Percentiles rank a stretch among this genome's conserved stretches.
phyloP scores from a whole-genome alignment of 148 eudicot genomes.

The Vaccinium darrowii region DNA sequence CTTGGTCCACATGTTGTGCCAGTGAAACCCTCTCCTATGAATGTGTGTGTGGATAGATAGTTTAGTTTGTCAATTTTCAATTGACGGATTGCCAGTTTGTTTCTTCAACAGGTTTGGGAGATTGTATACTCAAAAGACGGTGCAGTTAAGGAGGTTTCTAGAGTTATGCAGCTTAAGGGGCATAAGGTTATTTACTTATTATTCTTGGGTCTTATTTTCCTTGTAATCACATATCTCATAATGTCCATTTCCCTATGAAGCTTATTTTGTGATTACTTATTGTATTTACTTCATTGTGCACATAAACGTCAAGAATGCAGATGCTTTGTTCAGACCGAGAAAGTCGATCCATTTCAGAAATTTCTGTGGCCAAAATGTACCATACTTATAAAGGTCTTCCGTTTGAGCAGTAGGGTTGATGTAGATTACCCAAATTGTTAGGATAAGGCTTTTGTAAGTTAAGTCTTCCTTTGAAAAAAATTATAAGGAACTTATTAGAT shows the following conservation, averaged over 20 bases:
- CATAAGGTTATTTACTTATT: slow-evolving; percentile 65
- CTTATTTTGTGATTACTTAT: not conserved
- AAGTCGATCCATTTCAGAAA: not conserved
- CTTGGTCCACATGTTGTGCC: too few relatives aligned
- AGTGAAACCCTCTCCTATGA: too few relatives aligned
- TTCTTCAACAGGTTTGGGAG: slow-evolving; percentile 77
- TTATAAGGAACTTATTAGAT: slow-evolving; percentile 9
- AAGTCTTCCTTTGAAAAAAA: not conserved
- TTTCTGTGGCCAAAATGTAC: not conserved
- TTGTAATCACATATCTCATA: not conserved
- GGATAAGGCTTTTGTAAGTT: not conserved
- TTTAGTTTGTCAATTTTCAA: slow-evolving; percentile 4
- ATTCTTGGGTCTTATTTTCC: not conserved
- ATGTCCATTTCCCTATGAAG: not conserved
- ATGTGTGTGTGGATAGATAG: not conserved
- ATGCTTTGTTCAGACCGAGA: not conserved
- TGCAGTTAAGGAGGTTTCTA: slow-evolving; percentile 81
- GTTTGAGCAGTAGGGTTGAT: not conserved
- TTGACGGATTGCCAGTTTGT: slow-evolving; percentile 17
- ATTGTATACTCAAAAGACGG: slow-evolving; percentile 84
- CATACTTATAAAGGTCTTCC: too few relatives aligned
- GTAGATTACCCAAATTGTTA: not conserved
- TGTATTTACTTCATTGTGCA: not conserved
- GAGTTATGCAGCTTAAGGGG: slow-evolving; percentile 97
- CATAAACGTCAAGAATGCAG: not conserved